phyloP scores from a whole-genome alignment of 352 stramenopile species.

The Pythium scleroteichum region DNA sequence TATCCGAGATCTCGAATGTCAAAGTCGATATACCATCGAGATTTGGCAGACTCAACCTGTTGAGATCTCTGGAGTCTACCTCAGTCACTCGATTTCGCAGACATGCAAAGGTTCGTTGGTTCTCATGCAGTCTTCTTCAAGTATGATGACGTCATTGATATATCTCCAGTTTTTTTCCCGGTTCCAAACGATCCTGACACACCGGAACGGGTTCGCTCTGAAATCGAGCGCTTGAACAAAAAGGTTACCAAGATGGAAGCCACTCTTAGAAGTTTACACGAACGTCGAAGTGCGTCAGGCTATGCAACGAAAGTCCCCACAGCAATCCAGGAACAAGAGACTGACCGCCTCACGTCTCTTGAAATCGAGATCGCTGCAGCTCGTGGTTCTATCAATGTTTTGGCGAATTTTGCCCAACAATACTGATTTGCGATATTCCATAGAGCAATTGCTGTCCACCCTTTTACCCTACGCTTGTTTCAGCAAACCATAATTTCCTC shows the following conservation, averaged over 20 bases:
- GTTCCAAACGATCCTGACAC: conserved; percentile 72
- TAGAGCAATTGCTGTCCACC: too few relatives aligned
- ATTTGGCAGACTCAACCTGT: background rate
- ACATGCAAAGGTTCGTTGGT: conserved; percentile 29
- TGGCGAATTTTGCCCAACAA: conserved; percentile 55
- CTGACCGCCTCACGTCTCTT: conserved; percentile 51
- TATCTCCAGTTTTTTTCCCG: conserved; percentile 51
- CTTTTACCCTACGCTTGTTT: too few relatives aligned
- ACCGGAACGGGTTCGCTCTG: conserved; percentile 52
- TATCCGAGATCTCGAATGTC: conserved; percentile 22
- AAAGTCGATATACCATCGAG: conserved; percentile 17
- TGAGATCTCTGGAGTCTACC: background rate
- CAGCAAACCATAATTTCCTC: conserved; percentile 27
- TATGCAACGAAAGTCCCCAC: conserved; percentile 74
- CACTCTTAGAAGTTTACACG: conserved; percentile 42
- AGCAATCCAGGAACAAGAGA: conserved; percentile 58
- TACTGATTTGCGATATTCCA: conserved; percentile 39
- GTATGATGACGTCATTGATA: too few relatives aligned
- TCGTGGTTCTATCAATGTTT: conserved; percentile 52
- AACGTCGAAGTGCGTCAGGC: conserved; percentile 43
- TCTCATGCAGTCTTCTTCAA: background rate
- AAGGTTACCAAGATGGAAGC: conserved; percentile 54
- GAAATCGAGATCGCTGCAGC: conserved; percentile 56
- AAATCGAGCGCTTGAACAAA: conserved; percentile 71
- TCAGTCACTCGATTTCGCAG: conserved; percentile 32